phyloP scores from a whole-genome alignment of 108 stramenopile genomes.

The Fistulifera pelliculosa region DNA sequence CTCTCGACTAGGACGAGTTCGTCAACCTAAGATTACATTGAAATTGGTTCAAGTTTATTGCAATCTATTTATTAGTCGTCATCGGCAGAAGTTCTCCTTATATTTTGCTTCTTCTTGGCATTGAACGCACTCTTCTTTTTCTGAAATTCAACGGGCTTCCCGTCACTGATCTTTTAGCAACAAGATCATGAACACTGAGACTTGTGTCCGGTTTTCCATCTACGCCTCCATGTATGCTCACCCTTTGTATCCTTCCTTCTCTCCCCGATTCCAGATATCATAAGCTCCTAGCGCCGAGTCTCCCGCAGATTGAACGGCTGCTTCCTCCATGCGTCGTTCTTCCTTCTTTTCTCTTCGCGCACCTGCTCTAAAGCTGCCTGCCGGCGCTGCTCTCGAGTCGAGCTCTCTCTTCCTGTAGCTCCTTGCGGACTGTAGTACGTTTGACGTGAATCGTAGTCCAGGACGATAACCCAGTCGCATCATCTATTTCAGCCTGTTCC shows the following conservation, averaged over 20 bases:
- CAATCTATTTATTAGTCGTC: conserved; percentile 10
- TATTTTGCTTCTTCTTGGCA: conserved; percentile 29
- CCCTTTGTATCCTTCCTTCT: conserved; percentile 62
- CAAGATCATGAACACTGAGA: conserved; percentile 6
- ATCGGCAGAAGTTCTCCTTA: conserved; percentile 47
- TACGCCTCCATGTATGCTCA: conserved; percentile 54
- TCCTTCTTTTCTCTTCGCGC: conserved; percentile 35
- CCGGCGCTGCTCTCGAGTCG: conserved; percentile 25
- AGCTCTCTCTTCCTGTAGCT: conserved; percentile 53
- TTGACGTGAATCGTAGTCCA: conserved; percentile 65
- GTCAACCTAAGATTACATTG: no score
- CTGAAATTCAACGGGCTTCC: conserved; percentile 19
- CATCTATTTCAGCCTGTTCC: conserved; percentile 31
- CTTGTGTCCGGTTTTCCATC: conserved; percentile 17
- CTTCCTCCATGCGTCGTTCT: conserved; percentile 69
- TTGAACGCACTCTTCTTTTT: conserved; percentile 8
- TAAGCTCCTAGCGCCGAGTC: conserved; percentile 84
- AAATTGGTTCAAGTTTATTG: no score
- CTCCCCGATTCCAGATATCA: conserved; percentile 51
- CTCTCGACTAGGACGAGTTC: no score
- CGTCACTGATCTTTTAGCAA: conserved; percentile 21
- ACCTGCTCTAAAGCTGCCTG: conserved; percentile 33
- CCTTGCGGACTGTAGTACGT: conserved; percentile 53
- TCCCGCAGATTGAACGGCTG: conserved; percentile 63
- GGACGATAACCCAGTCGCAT: conserved; percentile 62